Evolutionary conservation across 2,329 filamentous ascomycete species (phyloP).

Genomic region (Trichophyton benhamiae): DNA sequence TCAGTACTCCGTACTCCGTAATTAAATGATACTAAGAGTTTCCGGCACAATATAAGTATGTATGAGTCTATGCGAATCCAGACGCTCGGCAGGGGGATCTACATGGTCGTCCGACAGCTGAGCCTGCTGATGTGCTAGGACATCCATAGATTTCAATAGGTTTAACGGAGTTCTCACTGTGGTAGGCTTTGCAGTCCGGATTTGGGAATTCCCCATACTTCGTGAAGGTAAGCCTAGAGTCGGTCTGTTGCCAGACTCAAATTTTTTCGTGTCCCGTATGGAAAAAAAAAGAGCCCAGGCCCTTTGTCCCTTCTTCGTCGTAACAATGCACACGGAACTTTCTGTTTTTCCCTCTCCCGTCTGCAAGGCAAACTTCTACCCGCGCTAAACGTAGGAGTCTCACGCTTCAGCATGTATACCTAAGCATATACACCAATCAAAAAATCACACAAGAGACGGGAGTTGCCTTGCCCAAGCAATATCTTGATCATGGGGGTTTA

Average conservation of each 20-base stretch:
- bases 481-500: background rate
- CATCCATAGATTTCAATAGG: background rate
- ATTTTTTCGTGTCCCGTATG: too few relatives aligned
- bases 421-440: background rate
- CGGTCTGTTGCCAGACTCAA: too few relatives aligned
- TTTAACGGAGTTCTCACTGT: background rate
- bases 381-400: background rate
- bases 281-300: too few relatives aligned
- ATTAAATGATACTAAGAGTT: too few relatives aligned
- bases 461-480: background rate
- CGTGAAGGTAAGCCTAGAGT: background rate
- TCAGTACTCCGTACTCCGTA: too few relatives aligned
- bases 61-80: background rate
- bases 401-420: background rate
- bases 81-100: background rate
- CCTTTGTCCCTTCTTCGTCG: too few relatives aligned
- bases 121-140: background rate
- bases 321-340: background rate
- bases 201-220: background rate
- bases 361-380: background rate
- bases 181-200: background rate
- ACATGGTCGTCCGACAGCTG: background rate
- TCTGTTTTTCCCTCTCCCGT: background rate
- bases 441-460: background rate
- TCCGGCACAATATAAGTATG: background rate